Evolutionary conservation across 352 stramenopile genomes (phyloP), one percentile per base, ranked within the genome.

Genomic region (Phytophthora podocarpi): DNA sequence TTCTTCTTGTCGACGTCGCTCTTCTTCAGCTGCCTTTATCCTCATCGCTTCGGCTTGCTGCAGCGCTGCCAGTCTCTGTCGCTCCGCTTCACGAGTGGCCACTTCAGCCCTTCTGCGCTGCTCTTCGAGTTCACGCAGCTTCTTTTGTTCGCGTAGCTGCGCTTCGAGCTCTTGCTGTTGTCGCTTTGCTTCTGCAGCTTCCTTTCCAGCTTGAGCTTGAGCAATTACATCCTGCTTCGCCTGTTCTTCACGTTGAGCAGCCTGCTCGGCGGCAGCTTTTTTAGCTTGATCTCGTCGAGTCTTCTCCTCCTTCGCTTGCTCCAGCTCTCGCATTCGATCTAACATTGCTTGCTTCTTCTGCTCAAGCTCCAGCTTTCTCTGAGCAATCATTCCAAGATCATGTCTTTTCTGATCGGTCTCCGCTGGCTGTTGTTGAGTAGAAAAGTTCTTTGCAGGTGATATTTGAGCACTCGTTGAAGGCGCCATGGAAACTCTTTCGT

Each of bases 371-470:
- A 69, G 70, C 46, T 90, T 79, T 24, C 56, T 78, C 27, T 70
- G 65, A 10, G 81, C 74, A 41, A 93, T 93, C 20, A 74, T 34
- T 28, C 85, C 70, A 11, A 95, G 59, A 24, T 92, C 75, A 28
- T 78, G 60, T 1, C 40, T 40, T 59, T 73, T 69, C 46, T 80
- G 47, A 53, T 68, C 34, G 18, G 23, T 16, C 26, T 64, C 59
- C 53, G n/a, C 18, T 18, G 30, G 8, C 20, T 67, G 39, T 4
- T 59, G 50, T n/a, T 60, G 47, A 23, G 13, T 28, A 20, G 35
- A 23, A 36, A 45, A 40, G 12, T 28, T 43, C 20, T 43, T 40
- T 13, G 43, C 31, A 18, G 36, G 18, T 42, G n/a, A 13, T 10
- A 10, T 5, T 50, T 54, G 3, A 18, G 41, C 13, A 52, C 51